Conservation (phyloP, 306 rosid genomes). For the Albizia julibrissin region DNA sequence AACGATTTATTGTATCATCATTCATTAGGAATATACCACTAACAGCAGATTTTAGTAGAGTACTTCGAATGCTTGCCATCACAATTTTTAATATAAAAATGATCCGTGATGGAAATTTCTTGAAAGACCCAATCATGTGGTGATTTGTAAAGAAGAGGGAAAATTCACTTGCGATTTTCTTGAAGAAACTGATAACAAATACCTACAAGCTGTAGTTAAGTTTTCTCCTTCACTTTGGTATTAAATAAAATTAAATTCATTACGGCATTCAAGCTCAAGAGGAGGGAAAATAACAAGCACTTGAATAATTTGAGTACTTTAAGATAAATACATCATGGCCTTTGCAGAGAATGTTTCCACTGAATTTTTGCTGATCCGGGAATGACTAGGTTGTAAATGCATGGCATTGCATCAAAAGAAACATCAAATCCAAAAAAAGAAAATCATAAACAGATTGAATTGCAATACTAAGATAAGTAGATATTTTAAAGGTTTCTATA, state of each 20-base stretch:
- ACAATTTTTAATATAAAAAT: too few species aligned
- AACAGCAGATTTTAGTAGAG: too few species aligned
- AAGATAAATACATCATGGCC: neutral
- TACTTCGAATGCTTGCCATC: too few species aligned
- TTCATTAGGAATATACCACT: neutral
- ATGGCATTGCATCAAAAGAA: neutral
- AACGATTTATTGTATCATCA: neutral
- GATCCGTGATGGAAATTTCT: too few species aligned
- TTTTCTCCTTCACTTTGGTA: neutral
- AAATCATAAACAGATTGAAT: neutral
- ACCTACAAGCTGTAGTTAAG: neutral
- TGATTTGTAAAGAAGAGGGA: too few species aligned
- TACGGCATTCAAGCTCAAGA: neutral
- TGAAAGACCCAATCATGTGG: too few species aligned
- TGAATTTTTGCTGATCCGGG: neutral
- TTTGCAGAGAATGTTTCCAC: neutral
- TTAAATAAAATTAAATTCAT: neutral
- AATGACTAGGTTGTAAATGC: too few species aligned
- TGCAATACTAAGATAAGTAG: neutral
- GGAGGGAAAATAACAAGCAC: neutral
- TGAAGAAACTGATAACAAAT: neutral
- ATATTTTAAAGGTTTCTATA: neutral
- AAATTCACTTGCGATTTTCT: too few species aligned
- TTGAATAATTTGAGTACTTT: neutral
- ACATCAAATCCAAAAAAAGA: constrained; percentile 11